phyloP scores from a whole-genome alignment of 768 basidiomycete genomes.

The Omphalotus guepiniiformis region DNA sequence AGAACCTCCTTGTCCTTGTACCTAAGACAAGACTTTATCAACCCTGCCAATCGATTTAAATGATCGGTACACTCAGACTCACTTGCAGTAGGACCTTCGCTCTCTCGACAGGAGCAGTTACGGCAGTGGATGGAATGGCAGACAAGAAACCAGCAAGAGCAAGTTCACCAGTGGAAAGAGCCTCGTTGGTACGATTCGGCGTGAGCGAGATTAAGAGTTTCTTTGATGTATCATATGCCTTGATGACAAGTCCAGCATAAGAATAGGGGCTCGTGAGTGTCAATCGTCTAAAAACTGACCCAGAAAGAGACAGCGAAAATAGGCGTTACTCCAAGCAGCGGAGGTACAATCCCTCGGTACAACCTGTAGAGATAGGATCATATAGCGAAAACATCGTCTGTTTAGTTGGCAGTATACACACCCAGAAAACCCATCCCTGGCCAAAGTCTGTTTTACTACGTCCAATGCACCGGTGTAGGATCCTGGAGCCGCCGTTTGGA shows the following conservation, averaged over 20 bases:
- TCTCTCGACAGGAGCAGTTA: slow-evolving; percentile 95
- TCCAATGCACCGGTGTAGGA: slow-evolving; percentile 90
- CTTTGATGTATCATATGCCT: slow-evolving; percentile 96
- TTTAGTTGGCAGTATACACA: slow-evolving; percentile 28
- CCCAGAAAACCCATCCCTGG: slow-evolving; percentile 90
- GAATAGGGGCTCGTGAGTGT: background rate
- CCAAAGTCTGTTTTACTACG: slow-evolving; percentile 86
- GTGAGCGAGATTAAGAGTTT: slow-evolving; percentile 73
- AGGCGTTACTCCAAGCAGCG: slow-evolving; percentile 91
- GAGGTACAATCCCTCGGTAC: slow-evolving; percentile 92
- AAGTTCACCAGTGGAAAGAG: slow-evolving; percentile 72
- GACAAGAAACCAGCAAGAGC: slow-evolving; percentile 93
- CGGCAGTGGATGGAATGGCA: slow-evolving; percentile 84
- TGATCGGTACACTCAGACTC: slow-evolving; percentile 12
- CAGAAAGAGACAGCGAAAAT: slow-evolving; percentile 98
- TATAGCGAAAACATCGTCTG: slow-evolving; percentile 3
- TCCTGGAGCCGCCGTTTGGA: slow-evolving; percentile 90
- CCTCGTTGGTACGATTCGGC: slow-evolving; percentile 65
- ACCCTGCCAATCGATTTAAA: background rate
- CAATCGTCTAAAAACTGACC: slow-evolving; percentile 45
- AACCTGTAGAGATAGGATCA: slow-evolving; percentile 40
- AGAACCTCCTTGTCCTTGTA: slow-evolving; percentile 81
- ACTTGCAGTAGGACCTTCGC: slow-evolving; percentile 96
- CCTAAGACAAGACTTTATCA: slow-evolving; percentile 32
- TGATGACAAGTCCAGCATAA: background rate